Conservation (phyloP, 768 basidiomycete genomes). For the Hebeloma cylindrosporum region DNA sequence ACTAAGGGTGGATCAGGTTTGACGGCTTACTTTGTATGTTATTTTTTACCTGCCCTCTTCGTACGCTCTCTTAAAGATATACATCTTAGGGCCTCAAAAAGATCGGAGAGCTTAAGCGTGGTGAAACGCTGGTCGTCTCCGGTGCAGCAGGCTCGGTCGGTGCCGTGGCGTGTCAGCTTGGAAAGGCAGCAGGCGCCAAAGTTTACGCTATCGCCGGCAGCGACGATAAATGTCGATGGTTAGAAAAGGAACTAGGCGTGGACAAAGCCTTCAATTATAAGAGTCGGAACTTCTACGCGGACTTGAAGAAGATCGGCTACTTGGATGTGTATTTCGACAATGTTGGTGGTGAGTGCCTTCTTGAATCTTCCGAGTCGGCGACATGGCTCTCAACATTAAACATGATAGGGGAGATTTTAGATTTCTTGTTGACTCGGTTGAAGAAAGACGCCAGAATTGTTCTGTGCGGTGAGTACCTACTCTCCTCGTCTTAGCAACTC, state of each 20-base stretch:
- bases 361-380: not conserved
- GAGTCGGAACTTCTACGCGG: conserved; percentile 61
- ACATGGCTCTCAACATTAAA: not conserved
- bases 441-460: conserved; percentile 78
- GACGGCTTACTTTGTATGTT: conserved; percentile 85
- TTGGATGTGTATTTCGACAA: conserved; percentile 88
- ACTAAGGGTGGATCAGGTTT: conserved; percentile 46
- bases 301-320: conserved; percentile 78
- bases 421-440: conserved; percentile 71
- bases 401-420: conserved; percentile 66
- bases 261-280: conserved; percentile 90
- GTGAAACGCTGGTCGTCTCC: conserved; percentile 82
- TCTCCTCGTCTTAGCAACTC: not conserved
- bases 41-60: not conserved
- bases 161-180: conserved; percentile 80
- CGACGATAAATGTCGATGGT: conserved; percentile 80
- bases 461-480: conserved; percentile 64
- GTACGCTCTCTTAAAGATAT: not conserved
- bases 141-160: conserved; percentile 93
- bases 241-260: conserved; percentile 81
- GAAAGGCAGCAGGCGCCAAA: conserved; percentile 72
- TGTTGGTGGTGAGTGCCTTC: conserved; percentile 50
- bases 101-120: conserved; percentile 75
- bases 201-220: conserved; percentile 90
- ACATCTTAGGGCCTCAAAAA: conserved; percentile 71